Conservation (phyloP, 306 rosid species). For the Begonia loranthoides region DNA sequence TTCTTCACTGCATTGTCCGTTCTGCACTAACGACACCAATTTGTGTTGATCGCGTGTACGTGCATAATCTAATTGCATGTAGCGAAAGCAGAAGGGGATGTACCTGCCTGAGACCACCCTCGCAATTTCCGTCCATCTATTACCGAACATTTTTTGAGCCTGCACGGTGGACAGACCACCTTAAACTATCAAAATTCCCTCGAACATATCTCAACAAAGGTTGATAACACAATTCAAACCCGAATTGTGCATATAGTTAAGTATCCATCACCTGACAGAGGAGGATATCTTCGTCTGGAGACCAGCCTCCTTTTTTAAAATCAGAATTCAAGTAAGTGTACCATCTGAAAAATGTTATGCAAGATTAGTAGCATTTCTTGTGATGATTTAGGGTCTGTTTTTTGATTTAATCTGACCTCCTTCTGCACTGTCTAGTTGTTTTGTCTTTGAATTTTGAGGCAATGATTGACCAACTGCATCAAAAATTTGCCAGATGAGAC, state of each 20-base stretch:
- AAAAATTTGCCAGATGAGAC: too few relatives aligned
- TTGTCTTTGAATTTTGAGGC: slow-evolving; percentile 94
- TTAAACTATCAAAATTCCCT: slow-evolving; percentile 11
- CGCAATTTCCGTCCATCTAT: slow-evolving; percentile 98
- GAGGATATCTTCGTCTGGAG: slow-evolving; percentile 92
- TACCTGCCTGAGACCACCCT: slow-evolving; percentile 99
- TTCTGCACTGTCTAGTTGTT: slow-evolving; percentile 98
- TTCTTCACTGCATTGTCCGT: slow-evolving; percentile 99
- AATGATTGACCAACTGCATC: slow-evolving; percentile 85
- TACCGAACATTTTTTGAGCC: slow-evolving; percentile 96
- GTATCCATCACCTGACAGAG: slow-evolving; percentile 70
- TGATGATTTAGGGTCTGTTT: too few relatives aligned
- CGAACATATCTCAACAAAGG: not conserved
- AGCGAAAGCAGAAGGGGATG: slow-evolving; percentile 9
- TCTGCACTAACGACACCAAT: slow-evolving; percentile 31
- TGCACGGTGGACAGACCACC: slow-evolving; percentile 18
- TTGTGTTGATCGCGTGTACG: slow-evolving; percentile 4
- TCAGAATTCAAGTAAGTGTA: slow-evolving; percentile 96
- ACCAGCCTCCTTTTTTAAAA: slow-evolving; percentile 99
- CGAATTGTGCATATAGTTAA: not conserved
- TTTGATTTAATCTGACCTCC: slow-evolving; percentile 38
- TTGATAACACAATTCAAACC: not conserved
- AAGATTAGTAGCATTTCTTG: too few relatives aligned
- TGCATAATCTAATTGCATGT: not conserved
- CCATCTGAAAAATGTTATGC: slow-evolving; percentile 51